Evolutionary conservation across 176 grass and related monocot genomes (phyloP), one percentile per base, ranked within the genome.

Genomic region (Calamus simplicifolius): DNA sequence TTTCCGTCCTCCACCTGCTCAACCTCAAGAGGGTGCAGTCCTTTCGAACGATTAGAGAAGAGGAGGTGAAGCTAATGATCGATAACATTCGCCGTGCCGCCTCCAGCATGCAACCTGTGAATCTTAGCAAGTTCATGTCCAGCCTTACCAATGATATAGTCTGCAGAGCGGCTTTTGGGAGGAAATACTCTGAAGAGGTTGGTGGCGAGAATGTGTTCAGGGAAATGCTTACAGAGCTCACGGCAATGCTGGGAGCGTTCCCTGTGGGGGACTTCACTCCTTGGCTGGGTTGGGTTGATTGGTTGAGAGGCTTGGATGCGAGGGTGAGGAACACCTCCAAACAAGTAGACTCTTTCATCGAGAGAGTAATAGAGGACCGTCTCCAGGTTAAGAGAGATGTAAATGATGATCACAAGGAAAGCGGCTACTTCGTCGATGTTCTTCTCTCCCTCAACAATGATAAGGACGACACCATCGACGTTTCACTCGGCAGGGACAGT

Each of bases 1-100:
- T 79, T 16, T 68, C 66, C 67, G 65, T 71, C 29, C 16, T 68
- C 48, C 78, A 79, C 30, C 71, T 85, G 2, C 70, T 89, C 52
- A 81, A 66, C 61, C 6, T 6, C 1, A 74, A 71, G 55, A 54
- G 69, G 5, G 74, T 89, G 5, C 71, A 79, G 19, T 85, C 78
- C 31, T 61, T 85, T 52, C 58, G 70, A 2, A 3, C 25, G 0
- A 56, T 90, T 49, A 56, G 82, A 5, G 43, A 70, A 28, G 43
- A 85, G 23, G 82, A 73, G 63, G 54, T 76, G 1, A 58, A 71
- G 1, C 57, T 48, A 3, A n/a, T 85, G 29, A 27, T 82, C 54
- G 6, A 21, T 1, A 55, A 31, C 26, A 60, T 85, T 48, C 63
- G 27, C 0, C 18, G 28, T 0, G 51, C 48, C 49, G n/a, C 43